These are phyloP conservation scores for Primulina huaijiensis DNA, from an alignment of 257 asterid genomes.

Conservation along the genomic window DNA sequence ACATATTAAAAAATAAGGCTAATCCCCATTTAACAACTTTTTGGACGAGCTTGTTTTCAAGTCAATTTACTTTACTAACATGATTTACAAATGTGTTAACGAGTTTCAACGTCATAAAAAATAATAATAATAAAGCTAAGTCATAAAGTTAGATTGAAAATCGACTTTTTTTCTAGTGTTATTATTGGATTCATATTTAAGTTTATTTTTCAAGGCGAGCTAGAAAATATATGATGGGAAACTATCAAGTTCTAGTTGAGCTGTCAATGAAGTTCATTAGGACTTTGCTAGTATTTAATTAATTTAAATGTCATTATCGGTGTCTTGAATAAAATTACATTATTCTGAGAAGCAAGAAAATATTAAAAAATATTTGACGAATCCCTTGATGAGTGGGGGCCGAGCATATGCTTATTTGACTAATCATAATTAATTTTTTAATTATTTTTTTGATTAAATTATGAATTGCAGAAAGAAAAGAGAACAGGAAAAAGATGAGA, in stretches of 20 bases:
- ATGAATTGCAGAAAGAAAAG: constrained; percentile 40
- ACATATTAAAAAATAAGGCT: not conserved
- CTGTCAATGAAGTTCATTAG: not conserved
- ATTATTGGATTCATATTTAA: too few species aligned
- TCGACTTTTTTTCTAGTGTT: not conserved
- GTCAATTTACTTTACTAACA: too few species aligned
- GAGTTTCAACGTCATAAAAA: too few species aligned
- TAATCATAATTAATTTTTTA: not conserved
- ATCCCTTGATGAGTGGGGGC: constrained; percentile 1
- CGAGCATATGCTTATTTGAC: constrained; percentile 14
- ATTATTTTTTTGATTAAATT: not conserved
- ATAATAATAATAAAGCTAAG: not conserved
- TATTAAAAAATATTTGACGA: constrained; percentile 1
- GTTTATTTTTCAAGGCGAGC: too few species aligned
- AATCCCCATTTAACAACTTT: too few species aligned
- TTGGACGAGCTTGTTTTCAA: too few species aligned
- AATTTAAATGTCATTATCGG: not conserved
- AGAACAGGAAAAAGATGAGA: constrained; percentile 41
- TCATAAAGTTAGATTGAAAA: not conserved
- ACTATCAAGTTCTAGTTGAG: not conserved
- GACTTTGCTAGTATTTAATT: not conserved
- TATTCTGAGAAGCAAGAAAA: not conserved
- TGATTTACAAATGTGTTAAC: too few species aligned
- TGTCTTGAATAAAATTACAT: not conserved
- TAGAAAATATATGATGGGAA: too few species aligned